Evolutionary conservation across 2,329 filamentous ascomycete species (phyloP).

Genomic region (Arachnomyces sp.): DNA sequence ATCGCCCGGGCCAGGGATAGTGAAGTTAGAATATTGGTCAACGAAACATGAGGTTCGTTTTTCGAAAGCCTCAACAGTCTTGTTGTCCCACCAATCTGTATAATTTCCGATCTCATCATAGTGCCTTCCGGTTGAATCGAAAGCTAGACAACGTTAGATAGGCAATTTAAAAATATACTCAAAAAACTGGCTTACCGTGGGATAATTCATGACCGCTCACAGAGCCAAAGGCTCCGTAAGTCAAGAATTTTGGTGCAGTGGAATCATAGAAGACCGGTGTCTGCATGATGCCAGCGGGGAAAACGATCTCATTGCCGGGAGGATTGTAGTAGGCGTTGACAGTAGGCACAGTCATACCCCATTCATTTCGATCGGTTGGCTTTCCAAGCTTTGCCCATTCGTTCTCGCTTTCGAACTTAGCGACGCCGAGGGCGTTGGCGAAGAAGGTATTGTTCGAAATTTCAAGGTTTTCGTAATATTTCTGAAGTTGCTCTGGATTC

Average conservation of each 20-base stretch:
- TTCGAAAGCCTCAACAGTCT: constrained; percentile 52
- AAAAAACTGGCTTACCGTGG: constrained; percentile 39
- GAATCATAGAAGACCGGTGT: constrained; percentile 56
- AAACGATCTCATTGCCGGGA: constrained; percentile 60
- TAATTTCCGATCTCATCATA: constrained; percentile 59
- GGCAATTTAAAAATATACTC: neutral
- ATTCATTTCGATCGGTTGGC: constrained; percentile 54
- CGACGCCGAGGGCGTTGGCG: constrained; percentile 48
- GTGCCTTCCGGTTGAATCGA: constrained; percentile 58
- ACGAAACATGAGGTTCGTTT: constrained; percentile 58
- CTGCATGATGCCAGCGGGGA: constrained; percentile 64
- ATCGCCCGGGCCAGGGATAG: constrained; percentile 49
- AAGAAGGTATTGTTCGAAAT: constrained; percentile 50
- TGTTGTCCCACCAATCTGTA: constrained; percentile 60
- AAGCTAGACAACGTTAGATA: constrained; percentile 35
- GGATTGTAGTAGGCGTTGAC: constrained; percentile 63
- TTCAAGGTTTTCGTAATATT: constrained; percentile 50
- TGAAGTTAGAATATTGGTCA: constrained; percentile 58
- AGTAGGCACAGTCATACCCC: constrained; percentile 54
- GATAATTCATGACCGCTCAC: constrained; percentile 63
- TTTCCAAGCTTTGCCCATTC: constrained; percentile 54
- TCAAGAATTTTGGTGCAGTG: constrained; percentile 55
- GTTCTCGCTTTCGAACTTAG: constrained; percentile 40
- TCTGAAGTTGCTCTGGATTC: constrained; percentile 47
- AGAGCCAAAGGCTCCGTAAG: constrained; percentile 62